phyloP scores from a whole-genome alignment of 441 rosid genomes.

The Jatropha podagrica region DNA sequence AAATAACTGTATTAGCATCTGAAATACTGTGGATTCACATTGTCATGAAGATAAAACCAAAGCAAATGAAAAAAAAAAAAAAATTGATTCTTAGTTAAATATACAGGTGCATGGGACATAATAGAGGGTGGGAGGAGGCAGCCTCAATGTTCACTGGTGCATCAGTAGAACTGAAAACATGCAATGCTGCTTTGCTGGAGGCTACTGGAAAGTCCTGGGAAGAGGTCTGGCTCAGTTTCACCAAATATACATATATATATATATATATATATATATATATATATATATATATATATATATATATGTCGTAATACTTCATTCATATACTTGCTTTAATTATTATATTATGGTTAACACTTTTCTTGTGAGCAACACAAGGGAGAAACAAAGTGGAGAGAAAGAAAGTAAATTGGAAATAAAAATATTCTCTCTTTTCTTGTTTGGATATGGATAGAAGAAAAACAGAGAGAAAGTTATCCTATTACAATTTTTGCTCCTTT shows the following conservation, averaged over 20 bases:
- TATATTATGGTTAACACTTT: conserved; percentile 1
- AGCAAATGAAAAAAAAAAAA: neutral
- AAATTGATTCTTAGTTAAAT: conserved; percentile 3
- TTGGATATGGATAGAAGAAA: neutral
- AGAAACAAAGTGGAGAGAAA: neutral
- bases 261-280: too few species aligned
- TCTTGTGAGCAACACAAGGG: neutral
- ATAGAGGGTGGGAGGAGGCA: conserved; percentile 99
- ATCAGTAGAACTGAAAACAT: conserved; percentile 72
- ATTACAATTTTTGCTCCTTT: neutral
- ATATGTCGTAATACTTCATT: neutral
- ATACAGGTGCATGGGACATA: conserved; percentile 96
- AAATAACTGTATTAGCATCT: neutral
- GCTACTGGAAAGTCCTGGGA: conserved; percentile 90
- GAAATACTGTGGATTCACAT: neutral
- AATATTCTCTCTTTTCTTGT: neutral
- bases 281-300: too few species aligned
- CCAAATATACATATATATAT: neutral
- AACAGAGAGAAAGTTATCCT: neutral
- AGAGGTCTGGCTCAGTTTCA: conserved; percentile 51
- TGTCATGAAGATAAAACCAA: neutral
- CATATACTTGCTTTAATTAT: neutral
- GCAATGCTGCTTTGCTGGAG: conserved; percentile 97
- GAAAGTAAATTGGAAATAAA: too few species aligned
- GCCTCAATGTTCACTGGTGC: conserved; percentile 82